phyloP scores from a whole-genome alignment of 2,329 filamentous ascomycete genomes.

The Triangularia setosa region DNA sequence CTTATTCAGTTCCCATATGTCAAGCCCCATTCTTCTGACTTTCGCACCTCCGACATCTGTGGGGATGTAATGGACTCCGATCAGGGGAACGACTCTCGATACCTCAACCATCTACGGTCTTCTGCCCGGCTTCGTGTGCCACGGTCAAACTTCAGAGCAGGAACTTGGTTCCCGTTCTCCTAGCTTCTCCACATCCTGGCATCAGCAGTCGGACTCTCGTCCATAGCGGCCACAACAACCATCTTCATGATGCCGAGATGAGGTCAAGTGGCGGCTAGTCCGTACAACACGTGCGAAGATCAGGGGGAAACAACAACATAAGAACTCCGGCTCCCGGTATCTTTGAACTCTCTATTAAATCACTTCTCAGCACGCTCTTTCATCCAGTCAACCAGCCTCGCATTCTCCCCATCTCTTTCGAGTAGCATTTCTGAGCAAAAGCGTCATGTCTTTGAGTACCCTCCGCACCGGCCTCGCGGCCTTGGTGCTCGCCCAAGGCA shows the following conservation, averaged over 20 bases:
- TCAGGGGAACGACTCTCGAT: background rate
- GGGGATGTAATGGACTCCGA: background rate
- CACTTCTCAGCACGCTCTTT: background rate
- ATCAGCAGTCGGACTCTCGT: background rate
- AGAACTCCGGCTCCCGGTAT: background rate
- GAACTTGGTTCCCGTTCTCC: background rate
- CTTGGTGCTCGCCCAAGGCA: constrained; percentile 9
- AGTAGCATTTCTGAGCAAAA: background rate
- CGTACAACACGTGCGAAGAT: background rate
- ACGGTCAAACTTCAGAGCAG: background rate
- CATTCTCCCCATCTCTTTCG: background rate
- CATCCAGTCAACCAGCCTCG: background rate
- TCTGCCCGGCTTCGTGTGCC: background rate
- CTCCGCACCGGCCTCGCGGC: constrained; percentile 15
- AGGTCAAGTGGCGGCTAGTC: background rate
- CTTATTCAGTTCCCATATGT: background rate
- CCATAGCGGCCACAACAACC: background rate
- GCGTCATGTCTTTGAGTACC: constrained; percentile 11
- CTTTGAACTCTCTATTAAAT: background rate
- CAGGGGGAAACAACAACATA: background rate
- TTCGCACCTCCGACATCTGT: background rate
- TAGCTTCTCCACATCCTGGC: background rate
- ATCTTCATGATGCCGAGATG: background rate
- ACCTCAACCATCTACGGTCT: background rate
- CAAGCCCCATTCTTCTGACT: background rate